These are phyloP conservation scores for Tulasnella sp. DNA, from an alignment of 768 basidiomycete species.

Conservation along the genomic window DNA sequence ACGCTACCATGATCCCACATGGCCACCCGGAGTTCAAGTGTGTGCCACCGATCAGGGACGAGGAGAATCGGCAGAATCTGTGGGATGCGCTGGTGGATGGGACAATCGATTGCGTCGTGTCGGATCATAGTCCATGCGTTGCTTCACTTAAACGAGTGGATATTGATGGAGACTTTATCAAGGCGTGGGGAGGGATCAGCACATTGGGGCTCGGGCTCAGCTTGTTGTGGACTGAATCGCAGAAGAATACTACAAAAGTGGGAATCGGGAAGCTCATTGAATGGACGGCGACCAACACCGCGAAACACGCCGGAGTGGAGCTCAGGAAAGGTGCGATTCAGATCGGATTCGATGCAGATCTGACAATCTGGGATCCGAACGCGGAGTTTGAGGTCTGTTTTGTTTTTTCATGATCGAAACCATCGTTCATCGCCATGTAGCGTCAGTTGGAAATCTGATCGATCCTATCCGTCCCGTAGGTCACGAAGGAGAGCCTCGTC, in stretches of 20 bases:
- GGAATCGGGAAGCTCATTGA: conserved; percentile 49
- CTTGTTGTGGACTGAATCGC: conserved; percentile 78
- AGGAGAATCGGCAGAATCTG: conserved; percentile 56
- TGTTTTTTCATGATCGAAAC: conserved; percentile 9
- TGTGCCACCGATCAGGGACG: conserved; percentile 82
- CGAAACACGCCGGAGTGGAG: conserved; percentile 65
- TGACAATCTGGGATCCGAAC: conserved; percentile 71
- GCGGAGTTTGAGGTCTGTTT: conserved; percentile 23
- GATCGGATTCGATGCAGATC: conserved; percentile 74
- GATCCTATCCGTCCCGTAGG: conserved; percentile 33
- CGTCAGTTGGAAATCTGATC: neutral
- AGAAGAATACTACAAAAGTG: conserved; percentile 37
- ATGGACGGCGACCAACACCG: conserved; percentile 69
- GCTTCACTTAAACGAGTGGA: conserved; percentile 65
- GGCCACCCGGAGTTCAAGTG: conserved; percentile 87
- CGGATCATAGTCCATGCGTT: conserved; percentile 91
- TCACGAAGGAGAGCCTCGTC: conserved; percentile 55
- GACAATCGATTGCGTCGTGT: conserved; percentile 84
- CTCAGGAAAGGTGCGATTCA: conserved; percentile 58
- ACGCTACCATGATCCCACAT: conserved; percentile 57
- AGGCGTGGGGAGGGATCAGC: conserved; percentile 91
- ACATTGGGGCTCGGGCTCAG: conserved; percentile 83
- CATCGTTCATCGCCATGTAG: too few relatives aligned
- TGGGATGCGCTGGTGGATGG: conserved; percentile 78
- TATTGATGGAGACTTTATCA: conserved; percentile 59